These are phyloP conservation scores for Brassica cretica DNA, from an alignment of 345 rosid genomes.

Conservation along the genomic window DNA sequence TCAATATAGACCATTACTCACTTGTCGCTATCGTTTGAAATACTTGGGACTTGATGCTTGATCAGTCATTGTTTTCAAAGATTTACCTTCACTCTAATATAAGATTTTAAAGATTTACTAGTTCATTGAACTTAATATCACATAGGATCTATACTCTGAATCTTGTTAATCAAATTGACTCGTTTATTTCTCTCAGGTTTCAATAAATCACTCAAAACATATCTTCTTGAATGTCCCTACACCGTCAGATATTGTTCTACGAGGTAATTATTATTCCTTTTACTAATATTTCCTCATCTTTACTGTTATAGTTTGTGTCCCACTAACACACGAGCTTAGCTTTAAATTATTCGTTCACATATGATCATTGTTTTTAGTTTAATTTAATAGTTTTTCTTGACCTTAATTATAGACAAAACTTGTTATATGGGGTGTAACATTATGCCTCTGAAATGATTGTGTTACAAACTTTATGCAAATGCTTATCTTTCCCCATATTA, in stretches of 20 bases:
- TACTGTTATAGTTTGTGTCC: conserved; percentile 31
- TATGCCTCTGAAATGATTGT: conserved; percentile 36
- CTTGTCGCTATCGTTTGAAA: conserved; percentile 2
- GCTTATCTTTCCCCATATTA: conserved; percentile 32
- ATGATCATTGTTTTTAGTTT: conserved; percentile 29
- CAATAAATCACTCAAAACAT: conserved; percentile 20
- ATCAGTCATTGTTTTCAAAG: conserved; percentile 28
- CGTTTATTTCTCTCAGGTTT: conserved; percentile 5
- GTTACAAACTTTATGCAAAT: conserved; percentile 37
- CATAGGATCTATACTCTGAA: conserved; percentile 24
- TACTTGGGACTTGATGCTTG: conserved; percentile 29
- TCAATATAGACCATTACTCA: conserved; percentile 9
- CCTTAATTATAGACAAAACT: conserved; percentile 26
- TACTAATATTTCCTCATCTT: conserved; percentile 28
- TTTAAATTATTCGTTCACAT: conserved; percentile 35
- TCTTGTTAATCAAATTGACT: conserved; percentile 8
- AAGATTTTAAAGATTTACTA: conserved; percentile 17
- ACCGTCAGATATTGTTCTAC: conserved; percentile 28
- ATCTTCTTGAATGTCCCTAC: conserved; percentile 33
- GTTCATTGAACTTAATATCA: conserved; percentile 28
- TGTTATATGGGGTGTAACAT: conserved; percentile 36
- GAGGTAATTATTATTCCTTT: conserved; percentile 38
- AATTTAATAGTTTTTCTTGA: conserved; percentile 18
- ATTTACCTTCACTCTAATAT: conserved; percentile 18
- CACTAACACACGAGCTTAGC: conserved; percentile 38